A percentile compares a stretch with the other conserved stretches of the same genome.
phyloP scores from a whole-genome alignment of 768 basidiomycete genomes.

The Amanita muscaria region DNA sequence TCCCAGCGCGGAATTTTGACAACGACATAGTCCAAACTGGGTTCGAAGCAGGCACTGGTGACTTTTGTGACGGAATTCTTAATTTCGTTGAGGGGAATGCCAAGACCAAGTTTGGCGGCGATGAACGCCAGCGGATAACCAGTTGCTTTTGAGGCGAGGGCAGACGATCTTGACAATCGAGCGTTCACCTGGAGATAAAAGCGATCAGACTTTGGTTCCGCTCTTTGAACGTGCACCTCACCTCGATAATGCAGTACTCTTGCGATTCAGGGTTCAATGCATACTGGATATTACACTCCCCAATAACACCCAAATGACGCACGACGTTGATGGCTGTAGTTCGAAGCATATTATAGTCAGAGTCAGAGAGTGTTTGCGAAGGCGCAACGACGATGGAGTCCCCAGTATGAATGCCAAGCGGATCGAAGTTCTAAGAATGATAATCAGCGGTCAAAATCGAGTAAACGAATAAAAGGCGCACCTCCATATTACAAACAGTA shows the following conservation, averaged over 20 bases:
- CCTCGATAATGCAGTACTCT: constrained; percentile 98
- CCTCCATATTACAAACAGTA: constrained; percentile 99
- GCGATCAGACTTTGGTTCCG: not conserved
- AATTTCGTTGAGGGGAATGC: constrained; percentile 96
- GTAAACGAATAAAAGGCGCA: constrained; percentile 30
- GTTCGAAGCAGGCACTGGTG: constrained; percentile 96
- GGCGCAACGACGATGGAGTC: constrained; percentile 98
- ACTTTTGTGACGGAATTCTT: constrained; percentile 96
- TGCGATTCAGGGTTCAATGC: constrained; percentile 91
- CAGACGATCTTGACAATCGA: constrained; percentile 96
- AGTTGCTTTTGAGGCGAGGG: constrained; percentile 95
- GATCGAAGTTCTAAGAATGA: constrained; percentile 86
- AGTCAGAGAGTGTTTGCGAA: constrained; percentile 95
- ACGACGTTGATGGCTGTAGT: constrained; percentile 98
- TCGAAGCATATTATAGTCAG: constrained; percentile 99
- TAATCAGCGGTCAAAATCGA: not conserved
- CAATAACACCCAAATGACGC: constrained; percentile 94
- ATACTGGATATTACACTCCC: constrained; percentile 99
- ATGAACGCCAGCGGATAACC: constrained; percentile 98
- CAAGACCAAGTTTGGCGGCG: constrained; percentile 94
- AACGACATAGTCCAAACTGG: constrained; percentile 92
- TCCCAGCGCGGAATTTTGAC: constrained; percentile 99
- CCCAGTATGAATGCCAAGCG: constrained; percentile 95
- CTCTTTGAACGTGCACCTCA: constrained; percentile 17
- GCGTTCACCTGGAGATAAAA: constrained; percentile 59